Evolutionary conservation across 139 green algal genomes (phyloP).

Genomic region (Zygnema cylindricum): DNA sequence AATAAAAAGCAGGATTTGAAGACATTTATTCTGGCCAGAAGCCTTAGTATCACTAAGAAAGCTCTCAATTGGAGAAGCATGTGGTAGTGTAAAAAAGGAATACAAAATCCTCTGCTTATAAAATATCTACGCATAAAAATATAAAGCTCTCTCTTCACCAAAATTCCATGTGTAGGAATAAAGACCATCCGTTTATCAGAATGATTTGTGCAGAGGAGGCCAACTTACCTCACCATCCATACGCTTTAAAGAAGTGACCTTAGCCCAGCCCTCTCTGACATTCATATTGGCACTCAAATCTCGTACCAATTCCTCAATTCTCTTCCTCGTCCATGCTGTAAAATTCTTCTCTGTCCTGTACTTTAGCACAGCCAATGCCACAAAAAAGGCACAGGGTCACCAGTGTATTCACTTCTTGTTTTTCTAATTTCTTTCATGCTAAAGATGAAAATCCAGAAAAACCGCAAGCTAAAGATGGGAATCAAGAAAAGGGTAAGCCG

Average conservation of each 20-base stretch:
- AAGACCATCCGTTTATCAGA: too few relatives aligned
- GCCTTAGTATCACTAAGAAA: too few relatives aligned
- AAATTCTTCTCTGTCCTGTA: constrained; percentile 49
- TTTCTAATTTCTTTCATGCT: background rate
- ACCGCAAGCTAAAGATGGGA: background rate
- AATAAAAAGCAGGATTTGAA: too few relatives aligned
- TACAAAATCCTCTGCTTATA: too few relatives aligned
- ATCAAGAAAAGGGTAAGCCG: background rate
- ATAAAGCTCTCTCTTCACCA: too few relatives aligned
- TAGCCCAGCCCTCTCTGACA: constrained; percentile 27
- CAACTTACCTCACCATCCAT: constrained; percentile 72
- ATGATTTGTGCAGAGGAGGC: background rate
- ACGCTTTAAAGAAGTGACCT: constrained; percentile 66
- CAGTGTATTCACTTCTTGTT: background rate
- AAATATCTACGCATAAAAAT: too few relatives aligned
- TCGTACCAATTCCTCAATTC: constrained; percentile 71
- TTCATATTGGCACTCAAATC: constrained; percentile 52
- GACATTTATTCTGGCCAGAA: too few relatives aligned
- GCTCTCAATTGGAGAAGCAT: too few relatives aligned
- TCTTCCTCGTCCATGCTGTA: constrained; percentile 42
- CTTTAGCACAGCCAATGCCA: background rate
- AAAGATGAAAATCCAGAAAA: background rate
- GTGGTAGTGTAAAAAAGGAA: too few relatives aligned
- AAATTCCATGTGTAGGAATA: too few relatives aligned
- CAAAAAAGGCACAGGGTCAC: constrained; percentile 2